A percentile compares a stretch with the other conserved stretches of the same genome.
These are phyloP conservation scores for Trichomonascus vanleenenianus DNA, from an alignment of 805 yeast genomes.

Conservation along the genomic window DNA sequence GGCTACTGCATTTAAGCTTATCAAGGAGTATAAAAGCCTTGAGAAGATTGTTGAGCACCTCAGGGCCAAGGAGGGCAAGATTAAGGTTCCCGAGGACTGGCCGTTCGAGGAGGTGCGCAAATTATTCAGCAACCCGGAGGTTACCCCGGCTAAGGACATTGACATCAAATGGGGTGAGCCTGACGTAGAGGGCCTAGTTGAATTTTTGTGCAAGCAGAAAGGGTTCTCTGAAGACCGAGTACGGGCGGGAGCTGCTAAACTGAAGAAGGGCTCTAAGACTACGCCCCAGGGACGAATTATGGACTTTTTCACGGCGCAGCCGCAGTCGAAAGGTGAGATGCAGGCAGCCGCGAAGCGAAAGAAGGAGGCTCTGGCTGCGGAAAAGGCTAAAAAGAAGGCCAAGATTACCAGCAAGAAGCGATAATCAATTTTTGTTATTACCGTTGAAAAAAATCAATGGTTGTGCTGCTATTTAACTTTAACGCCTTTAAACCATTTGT, in stretches of 20 bases:
- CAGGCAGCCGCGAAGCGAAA: conserved; percentile 14
- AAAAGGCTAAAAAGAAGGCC: conserved; percentile 8
- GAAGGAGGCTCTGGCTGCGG: conserved; percentile 11
- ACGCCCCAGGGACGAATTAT: conserved; percentile 90
- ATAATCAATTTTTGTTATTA: too few species aligned
- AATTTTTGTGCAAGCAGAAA: conserved; percentile 77
- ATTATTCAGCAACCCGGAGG: conserved; percentile 77
- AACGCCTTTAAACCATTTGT: too few species aligned
- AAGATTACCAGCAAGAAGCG: background rate
- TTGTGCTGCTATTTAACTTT: too few species aligned
- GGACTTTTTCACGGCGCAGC: conserved; percentile 73
- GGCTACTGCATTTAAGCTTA: conserved; percentile 81
- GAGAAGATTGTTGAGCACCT: conserved; percentile 70
- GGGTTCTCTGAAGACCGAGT: conserved; percentile 93
- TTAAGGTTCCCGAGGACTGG: conserved; percentile 90
- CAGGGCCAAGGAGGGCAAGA: conserved; percentile 47
- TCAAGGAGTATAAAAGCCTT: conserved; percentile 73
- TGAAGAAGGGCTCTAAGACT: conserved; percentile 72
- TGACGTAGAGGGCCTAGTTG: conserved; percentile 71
- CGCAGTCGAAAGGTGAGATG: conserved; percentile 37
- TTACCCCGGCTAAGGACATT: conserved; percentile 50
- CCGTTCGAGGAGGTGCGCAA: conserved; percentile 84
- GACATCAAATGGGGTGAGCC: conserved; percentile 85
- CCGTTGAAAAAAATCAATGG: too few species aligned
- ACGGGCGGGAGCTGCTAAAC: conserved; percentile 74